Base-by-base conservation (phyloP, 352 stramenopile species). In the Discostella stelligera region DNA sequence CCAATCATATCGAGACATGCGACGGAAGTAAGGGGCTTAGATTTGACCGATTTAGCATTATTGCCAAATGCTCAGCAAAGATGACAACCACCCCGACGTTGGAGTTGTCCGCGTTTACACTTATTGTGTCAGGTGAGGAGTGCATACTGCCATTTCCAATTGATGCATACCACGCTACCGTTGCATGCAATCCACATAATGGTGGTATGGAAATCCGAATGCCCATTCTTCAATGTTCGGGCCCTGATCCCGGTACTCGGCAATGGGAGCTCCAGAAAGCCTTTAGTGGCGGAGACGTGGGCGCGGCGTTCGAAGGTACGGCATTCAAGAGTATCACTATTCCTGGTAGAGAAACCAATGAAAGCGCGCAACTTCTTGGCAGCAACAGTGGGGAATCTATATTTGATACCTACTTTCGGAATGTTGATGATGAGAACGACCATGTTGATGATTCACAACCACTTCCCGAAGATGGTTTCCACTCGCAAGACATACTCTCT, bases 401-500 rank as follows among this genome's bases (percentile, higher is more conserved):
- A 1, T 44, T 62, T 18, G 14, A 39, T 20, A 46, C 46, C 13
- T 63, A 61, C 32, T 64, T 69, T 21, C 16, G 49, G 0, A 13
- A 59, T 32, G 14, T 0, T 25, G 21, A 7, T n/a, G 61, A 82
- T 63, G 44, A 44, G 39, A 49, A 44, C 8, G 56, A 74, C 3
- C 54, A 41, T n/a, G 21, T 14, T 44, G 46, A 60, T 52, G 58
- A 74, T n/a, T 11, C 37, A 30, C 5, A 64, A 44, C 60, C 16
- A 50, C 58, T 83, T 20, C 75, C 75, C 14, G 75, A 83, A 62
- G 75, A 83, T 72, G 30, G 21, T 11, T 83, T 83, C 44, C 75
- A 83, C 37, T 75, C 37, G 23, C 75, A 64, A 23, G 75, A 83
- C 48, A 44, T 68, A 14, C 14, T 79, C 10, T 79, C 68, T 53